Evolutionary conservation across 768 basidiomycete genomes (phyloP).

Genomic region (Leccinum variicolor): DNA sequence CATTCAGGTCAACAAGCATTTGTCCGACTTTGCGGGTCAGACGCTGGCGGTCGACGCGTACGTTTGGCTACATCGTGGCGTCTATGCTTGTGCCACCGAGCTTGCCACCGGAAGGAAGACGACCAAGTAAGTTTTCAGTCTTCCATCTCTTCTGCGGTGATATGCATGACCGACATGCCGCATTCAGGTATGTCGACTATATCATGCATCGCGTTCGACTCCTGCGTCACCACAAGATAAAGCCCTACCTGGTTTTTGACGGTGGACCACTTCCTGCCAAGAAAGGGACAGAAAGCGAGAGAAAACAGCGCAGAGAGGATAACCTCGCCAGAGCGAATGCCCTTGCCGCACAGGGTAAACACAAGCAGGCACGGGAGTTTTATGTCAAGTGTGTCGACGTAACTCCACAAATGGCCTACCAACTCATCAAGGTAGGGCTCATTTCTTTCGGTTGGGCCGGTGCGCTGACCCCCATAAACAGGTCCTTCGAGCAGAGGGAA

Average conservation of each 20-base stretch:
- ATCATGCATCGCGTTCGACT: slow-evolving; percentile 90
- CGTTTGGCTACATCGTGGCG: slow-evolving; percentile 89
- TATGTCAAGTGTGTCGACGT: slow-evolving; percentile 93
- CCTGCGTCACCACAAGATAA: slow-evolving; percentile 77
- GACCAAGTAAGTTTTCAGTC: slow-evolving; percentile 59
- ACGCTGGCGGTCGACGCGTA: slow-evolving; percentile 93
- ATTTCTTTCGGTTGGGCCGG: background rate
- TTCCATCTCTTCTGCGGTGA: background rate
- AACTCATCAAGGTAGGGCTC: slow-evolving; percentile 82
- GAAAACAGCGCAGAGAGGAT: slow-evolving; percentile 74
- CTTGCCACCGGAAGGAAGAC: slow-evolving; percentile 83
- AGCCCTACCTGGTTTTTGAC: slow-evolving; percentile 93
- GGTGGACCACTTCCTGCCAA: slow-evolving; percentile 96
- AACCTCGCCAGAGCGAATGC: slow-evolving; percentile 70
- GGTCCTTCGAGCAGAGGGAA: slow-evolving; percentile 80
- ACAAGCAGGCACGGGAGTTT: slow-evolving; percentile 77
- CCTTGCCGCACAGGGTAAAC: slow-evolving; percentile 73
- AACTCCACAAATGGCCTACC: slow-evolving; percentile 95
- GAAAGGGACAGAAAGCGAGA: slow-evolving; percentile 79
- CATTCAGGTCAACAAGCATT: slow-evolving; percentile 73
- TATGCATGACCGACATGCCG: slow-evolving; percentile 1
- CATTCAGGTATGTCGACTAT: slow-evolving; percentile 87
- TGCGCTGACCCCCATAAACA: slow-evolving; percentile 31
- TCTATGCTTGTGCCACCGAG: slow-evolving; percentile 87
- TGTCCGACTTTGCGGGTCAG: slow-evolving; percentile 80